Evolutionary conservation across 1,284 basidiomycete genomes (phyloP), one percentile per base, ranked within the genome.

Genomic region (Apiotrichum akiyoshidainum): DNA sequence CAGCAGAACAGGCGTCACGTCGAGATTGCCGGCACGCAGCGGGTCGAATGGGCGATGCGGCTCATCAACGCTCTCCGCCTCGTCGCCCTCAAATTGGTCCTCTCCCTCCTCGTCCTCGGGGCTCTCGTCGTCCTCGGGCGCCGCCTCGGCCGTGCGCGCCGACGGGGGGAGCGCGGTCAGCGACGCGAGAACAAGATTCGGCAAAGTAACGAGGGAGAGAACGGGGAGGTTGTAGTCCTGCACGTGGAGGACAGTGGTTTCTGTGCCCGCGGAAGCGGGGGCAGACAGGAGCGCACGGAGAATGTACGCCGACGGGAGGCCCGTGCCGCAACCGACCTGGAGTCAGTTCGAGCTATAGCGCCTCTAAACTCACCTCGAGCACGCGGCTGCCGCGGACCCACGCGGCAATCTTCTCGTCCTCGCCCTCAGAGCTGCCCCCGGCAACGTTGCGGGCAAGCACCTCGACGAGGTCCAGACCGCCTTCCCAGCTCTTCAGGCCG

Each of bases 401-500:
- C 12, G 54, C 58, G 10, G 59, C 71, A 5, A 71, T 59, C 5
- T 45, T 22, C 16, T 16, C 52, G 8, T 52, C 65, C 58, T 59
- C 48, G 13, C 31, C 39, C 22, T n/a, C 52, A 17, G 80, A 76
- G 34, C 85, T 61, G 53, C 46, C 56, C 21, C 52, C 10, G 37
- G 21, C 26, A 16, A 46, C 34, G 16, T 19, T 21, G 9, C 51
- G 39, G 39, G 54, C 50, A 2, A 60, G 35, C 8, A 79, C 73
- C 44, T 79, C 81, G 0, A 88, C 89, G 0, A 99, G 81, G 75
- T 98, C 95, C 16, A 94, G 77, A 40, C 90, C 89, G 63, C 92
- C 96, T 75, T 99, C 95, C 95, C 95, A 99, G 3, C 93, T 97
- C 78, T 98, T 98, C 56, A 99, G 75, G 0, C 95, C 95, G 16